Evolutionary conservation across 345 rosid genomes (phyloP).

Genomic region (Aquilaria yunnanensis): DNA sequence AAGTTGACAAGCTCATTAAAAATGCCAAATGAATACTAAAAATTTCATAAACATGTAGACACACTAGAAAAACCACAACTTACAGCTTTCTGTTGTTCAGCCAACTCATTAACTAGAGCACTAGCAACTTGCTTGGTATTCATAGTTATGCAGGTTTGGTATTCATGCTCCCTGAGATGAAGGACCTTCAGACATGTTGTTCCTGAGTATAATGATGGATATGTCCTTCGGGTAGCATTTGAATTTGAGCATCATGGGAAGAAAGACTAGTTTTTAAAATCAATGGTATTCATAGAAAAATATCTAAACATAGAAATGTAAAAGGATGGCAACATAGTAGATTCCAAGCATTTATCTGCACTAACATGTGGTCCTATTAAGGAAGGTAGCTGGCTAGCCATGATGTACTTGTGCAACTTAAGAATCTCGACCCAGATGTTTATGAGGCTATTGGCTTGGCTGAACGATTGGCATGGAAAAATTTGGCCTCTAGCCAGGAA

Average conservation of each 20-base stretch:
- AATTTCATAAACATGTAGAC: not conserved
- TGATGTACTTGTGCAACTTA: constrained; percentile 50
- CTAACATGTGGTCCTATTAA: constrained; percentile 80
- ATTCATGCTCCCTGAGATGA: constrained; percentile 69
- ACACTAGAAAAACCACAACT: constrained; percentile 9
- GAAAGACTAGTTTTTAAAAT: not conserved
- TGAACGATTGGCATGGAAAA: constrained; percentile 69
- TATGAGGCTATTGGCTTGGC: constrained; percentile 83
- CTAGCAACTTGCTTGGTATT: constrained; percentile 29
- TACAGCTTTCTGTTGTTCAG: constrained; percentile 76
- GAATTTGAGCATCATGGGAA: constrained; percentile 17
- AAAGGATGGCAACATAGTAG: not conserved
- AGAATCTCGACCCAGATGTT: constrained; percentile 64
- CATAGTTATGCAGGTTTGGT: constrained; percentile 35
- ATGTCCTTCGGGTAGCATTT: constrained; percentile 86
- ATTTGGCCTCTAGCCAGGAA: constrained; percentile 7
- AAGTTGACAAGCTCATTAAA: not conserved
- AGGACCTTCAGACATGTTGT: constrained; percentile 59
- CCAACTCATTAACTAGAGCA: constrained; percentile 53
- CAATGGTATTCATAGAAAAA: not conserved
- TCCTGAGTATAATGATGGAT: constrained; percentile 69
- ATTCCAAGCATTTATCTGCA: not conserved
- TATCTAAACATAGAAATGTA: not conserved
- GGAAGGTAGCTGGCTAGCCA: constrained; percentile 61
- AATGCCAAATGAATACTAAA: not conserved